Percentiles rank a stretch among this genome's conserved stretches.
phyloP scores from a whole-genome alignment of 768 basidiomycete species.

The Mycena galericulata region DNA sequence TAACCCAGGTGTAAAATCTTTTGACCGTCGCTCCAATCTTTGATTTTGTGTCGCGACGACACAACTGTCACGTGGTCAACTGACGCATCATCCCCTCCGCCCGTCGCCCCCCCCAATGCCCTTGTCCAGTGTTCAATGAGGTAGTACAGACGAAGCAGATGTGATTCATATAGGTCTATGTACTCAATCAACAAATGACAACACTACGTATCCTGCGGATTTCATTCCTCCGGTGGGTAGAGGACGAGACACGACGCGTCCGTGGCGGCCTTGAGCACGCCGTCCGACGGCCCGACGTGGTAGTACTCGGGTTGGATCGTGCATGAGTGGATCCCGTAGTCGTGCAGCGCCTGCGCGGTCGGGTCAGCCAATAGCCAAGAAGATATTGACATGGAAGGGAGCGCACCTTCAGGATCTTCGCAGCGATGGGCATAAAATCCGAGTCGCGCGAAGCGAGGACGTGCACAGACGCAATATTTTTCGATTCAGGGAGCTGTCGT shows the following conservation, averaged over 20 bases:
- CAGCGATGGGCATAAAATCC: constrained; percentile 93
- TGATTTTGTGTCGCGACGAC: too few relatives aligned
- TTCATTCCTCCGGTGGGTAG: constrained; percentile 29
- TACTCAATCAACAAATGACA: too few relatives aligned
- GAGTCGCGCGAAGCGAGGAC: constrained; percentile 83
- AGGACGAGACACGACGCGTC: constrained; percentile 28
- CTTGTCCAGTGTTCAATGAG: too few relatives aligned
- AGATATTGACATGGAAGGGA: too few relatives aligned
- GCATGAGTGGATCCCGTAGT: constrained; percentile 93
- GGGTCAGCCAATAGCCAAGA: too few relatives aligned
- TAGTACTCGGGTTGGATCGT: constrained; percentile 94
- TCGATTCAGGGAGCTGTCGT: constrained; percentile 89
- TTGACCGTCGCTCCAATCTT: too few relatives aligned
- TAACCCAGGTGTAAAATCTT: too few relatives aligned
- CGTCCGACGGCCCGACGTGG: constrained; percentile 42
- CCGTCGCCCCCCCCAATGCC: too few relatives aligned
- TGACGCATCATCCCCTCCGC: too few relatives aligned
- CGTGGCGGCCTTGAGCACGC: background rate
- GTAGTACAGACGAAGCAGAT: too few relatives aligned
- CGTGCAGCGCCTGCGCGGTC: constrained; percentile 88
- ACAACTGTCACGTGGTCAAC: too few relatives aligned
- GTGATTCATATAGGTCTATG: too few relatives aligned
- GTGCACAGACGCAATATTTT: constrained; percentile 96
- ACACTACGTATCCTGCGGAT: constrained; percentile 25
- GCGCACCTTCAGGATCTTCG: constrained; percentile 85